phyloP scores from a whole-genome alignment of 768 basidiomycete genomes.

The Daedaleopsis nitida region DNA sequence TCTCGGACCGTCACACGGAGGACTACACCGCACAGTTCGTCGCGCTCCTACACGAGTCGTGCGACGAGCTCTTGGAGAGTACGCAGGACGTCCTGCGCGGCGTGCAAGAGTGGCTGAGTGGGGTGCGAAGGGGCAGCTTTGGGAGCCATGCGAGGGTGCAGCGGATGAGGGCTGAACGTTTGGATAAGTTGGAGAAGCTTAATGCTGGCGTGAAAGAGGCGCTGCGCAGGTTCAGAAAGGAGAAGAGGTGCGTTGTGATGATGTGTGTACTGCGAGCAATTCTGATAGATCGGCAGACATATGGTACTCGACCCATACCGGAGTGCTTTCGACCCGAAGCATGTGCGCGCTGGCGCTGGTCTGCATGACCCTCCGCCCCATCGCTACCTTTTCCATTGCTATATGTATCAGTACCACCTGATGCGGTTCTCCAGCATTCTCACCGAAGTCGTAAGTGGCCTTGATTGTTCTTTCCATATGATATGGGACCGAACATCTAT shows the following conservation, averaged over 20 bases:
- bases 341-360: conserved; percentile 29
- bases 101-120: conserved; percentile 53
- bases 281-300: conserved; percentile 33
- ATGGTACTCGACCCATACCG: conserved; percentile 64
- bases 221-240: conserved; percentile 49
- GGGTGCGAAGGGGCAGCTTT: conserved; percentile 39
- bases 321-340: conserved; percentile 44
- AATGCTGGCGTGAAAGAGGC: conserved; percentile 37
- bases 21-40: conserved; percentile 45
- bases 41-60: conserved; percentile 51
- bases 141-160: conserved; percentile 35
- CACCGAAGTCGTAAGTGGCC: conserved; percentile 36
- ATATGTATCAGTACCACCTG: conserved; percentile 65
- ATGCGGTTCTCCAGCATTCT: conserved; percentile 39
- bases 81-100: conserved; percentile 44
- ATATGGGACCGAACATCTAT: not conserved
- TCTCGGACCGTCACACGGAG: conserved; percentile 51
- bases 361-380: conserved; percentile 56
- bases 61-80: conserved; percentile 50
- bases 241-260: conserved; percentile 45
- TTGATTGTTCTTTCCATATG: not conserved
- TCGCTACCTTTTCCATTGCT: conserved; percentile 72
- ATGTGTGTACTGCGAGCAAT: not conserved
- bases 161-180: conserved; percentile 33
- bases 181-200: conserved; percentile 41